Base-by-base conservation (phyloP, 177 flowering plant genomes). In the Vitis hybrid region DNA sequence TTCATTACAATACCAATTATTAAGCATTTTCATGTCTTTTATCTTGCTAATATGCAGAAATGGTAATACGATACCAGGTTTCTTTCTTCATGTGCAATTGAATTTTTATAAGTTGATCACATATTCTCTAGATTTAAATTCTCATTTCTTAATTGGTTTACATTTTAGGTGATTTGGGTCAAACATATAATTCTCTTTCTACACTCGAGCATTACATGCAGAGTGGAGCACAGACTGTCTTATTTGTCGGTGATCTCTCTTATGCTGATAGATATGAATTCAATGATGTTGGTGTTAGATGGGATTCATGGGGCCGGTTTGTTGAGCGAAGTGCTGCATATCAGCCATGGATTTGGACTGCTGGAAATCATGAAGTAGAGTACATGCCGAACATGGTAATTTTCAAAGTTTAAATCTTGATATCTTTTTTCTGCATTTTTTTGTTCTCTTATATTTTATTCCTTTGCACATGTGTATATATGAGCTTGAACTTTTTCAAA, bases 251-350 rank as follows among this genome's bases (percentile, higher is more conserved):
- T 65, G 98, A 94, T 85, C 97, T 94, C 69, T 88, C 97, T 61
- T 94, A 94, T 84, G 95, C 98, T 70, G 98, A 94, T 79, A 86
- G 93, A 70, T 91, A 92, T 78, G 35, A 80, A 55, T 75, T 85
- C 66, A 86, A 84, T 65, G 94, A 91, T 69, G 85, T 90, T 66
- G 94, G 95, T 56, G 70, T 86, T 66, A 81, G 98, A 40, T 94
- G 98, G 98, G 98, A 94, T 71, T 74, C 97, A 24, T 94, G 95
- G 95, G 98, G 93, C 15, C 91, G 94, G 35, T 88, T 94, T 78
- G 70, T 77, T 73, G 98, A 94, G 80, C 74, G 62, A 68, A 88
- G 88, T 80, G 77, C 90, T 15, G 98, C 97, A 64, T 94, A 90
- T 81, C 97, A 92, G 69, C 97, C 98, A 54, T 94, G 98, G 98